Evolutionary conservation across 1,284 basidiomycete genomes (phyloP).

Genomic region (Moniliophthora roreri): DNA sequence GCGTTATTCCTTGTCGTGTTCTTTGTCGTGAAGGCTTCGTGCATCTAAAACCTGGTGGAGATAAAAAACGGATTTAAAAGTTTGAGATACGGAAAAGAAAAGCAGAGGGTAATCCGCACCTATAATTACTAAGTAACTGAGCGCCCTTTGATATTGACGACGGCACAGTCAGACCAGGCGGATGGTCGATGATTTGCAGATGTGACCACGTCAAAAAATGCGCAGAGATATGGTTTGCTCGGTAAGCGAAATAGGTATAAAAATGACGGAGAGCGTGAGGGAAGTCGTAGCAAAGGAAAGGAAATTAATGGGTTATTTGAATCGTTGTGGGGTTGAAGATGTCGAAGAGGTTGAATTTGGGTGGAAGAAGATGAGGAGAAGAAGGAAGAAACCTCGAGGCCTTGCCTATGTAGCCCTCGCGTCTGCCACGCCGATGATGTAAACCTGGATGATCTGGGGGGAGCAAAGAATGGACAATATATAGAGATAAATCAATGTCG

Average conservation of each 20-base stretch:
- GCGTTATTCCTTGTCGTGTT: constrained; percentile 40
- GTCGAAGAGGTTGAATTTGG: constrained; percentile 35
- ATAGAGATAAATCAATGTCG: no score
- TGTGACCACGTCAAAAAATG: constrained; percentile 31
- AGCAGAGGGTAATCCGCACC: constrained; percentile 17
- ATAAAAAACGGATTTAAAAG: constrained; percentile 26
- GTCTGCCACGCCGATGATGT: no score
- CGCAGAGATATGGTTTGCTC: constrained; percentile 35
- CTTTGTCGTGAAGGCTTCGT: constrained; percentile 56
- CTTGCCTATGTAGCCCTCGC: no score
- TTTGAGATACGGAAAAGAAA: constrained; percentile 19
- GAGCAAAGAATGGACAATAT: constrained; percentile 50
- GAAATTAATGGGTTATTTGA: constrained; percentile 30
- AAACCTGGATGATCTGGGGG: no score
- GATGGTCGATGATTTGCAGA: constrained; percentile 13
- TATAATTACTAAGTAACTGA: constrained; percentile 46
- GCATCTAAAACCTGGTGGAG: constrained; percentile 48
- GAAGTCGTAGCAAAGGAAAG: constrained; percentile 55
- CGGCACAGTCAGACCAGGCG: neutral
- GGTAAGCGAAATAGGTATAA: constrained; percentile 60
- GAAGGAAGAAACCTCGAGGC: neutral
- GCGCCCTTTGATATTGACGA: neutral
- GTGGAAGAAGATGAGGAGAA: constrained; percentile 8
- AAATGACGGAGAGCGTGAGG: constrained; percentile 37
- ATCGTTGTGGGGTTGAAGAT: constrained; percentile 36